Percentiles rank a stretch among this genome's conserved stretches.
phyloP scores from a whole-genome alignment of 2,329 filamentous ascomycete genomes.

The Diaporthe vaccinii region DNA sequence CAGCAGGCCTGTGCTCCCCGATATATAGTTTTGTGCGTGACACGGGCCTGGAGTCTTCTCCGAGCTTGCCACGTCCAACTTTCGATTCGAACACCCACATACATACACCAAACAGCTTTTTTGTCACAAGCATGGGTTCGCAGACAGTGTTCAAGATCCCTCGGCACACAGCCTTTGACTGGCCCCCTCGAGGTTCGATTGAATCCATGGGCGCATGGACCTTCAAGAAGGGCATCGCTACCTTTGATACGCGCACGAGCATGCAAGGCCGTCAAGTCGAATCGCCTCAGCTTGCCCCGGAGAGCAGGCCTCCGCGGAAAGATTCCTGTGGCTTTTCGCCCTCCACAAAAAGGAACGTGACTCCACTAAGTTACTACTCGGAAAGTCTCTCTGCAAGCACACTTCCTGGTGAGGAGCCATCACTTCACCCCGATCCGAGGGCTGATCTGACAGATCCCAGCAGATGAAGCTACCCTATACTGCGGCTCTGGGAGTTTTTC shows the following conservation, averaged over 20 bases:
- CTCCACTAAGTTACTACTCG: neutral
- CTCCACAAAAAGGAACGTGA: neutral
- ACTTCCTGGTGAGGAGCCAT: too few species aligned
- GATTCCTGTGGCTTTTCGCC: neutral
- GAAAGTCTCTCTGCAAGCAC: neutral
- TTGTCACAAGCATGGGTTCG: neutral
- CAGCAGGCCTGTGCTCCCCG: neutral
- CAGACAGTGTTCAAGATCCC: neutral
- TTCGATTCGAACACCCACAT: neutral
- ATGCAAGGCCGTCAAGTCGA: constrained; percentile 26
- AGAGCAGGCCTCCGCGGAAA: neutral
- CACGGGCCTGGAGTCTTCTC: neutral
- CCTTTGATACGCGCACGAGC: constrained; percentile 7
- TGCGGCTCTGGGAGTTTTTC: too few species aligned
- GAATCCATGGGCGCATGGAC: constrained; percentile 30
- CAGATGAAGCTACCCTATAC: neutral
- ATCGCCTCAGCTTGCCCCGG: constrained; percentile 12
- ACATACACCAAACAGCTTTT: too few species aligned
- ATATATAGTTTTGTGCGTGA: neutral
- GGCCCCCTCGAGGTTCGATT: neutral
- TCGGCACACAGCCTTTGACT: neutral
- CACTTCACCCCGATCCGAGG: too few species aligned
- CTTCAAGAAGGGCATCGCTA: constrained; percentile 17
- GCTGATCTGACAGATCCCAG: neutral
- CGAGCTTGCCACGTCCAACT: neutral